Evolutionary conservation across 306 rosid genomes (phyloP).

Genomic region (Lagenaria siceraria): DNA sequence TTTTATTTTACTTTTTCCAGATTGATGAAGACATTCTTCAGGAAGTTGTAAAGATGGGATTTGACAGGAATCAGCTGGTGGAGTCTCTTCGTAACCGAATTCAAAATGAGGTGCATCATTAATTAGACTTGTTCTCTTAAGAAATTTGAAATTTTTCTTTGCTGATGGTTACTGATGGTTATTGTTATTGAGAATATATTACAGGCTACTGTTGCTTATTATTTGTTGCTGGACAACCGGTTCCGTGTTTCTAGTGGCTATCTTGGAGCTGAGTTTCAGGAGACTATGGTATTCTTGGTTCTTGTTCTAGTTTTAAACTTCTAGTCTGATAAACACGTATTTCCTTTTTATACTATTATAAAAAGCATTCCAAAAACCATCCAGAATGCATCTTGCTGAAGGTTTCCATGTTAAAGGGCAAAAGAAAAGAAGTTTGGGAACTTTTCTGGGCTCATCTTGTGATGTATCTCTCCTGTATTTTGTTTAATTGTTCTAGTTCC

Average conservation of each 20-base stretch:
- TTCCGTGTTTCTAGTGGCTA: slow-evolving; percentile 85
- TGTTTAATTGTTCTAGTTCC: not conserved
- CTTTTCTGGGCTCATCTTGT: not conserved
- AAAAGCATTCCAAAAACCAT: not conserved
- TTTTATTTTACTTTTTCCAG: slow-evolving; percentile 22
- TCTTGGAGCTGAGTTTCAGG: slow-evolving; percentile 97
- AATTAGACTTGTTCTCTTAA: slow-evolving; percentile 2
- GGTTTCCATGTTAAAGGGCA: not conserved
- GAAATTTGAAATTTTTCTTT: not conserved
- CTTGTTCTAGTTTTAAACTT: not conserved
- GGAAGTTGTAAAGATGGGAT: slow-evolving; percentile 85
- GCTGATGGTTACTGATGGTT: not conserved
- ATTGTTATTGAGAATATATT: slow-evolving; percentile 20
- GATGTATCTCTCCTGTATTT: not conserved
- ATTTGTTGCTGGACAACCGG: slow-evolving; percentile 80
- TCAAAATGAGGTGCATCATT: slow-evolving; percentile 66
- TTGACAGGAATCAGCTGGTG: slow-evolving; percentile 62
- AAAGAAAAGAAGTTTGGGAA: not conserved
- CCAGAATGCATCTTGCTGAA: not conserved
- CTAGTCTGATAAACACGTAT: not conserved
- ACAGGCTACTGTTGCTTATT: slow-evolving; percentile 98
- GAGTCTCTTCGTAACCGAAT: slow-evolving; percentile 80
- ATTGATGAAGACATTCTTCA: slow-evolving; percentile 89
- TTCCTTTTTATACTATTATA: not conserved
- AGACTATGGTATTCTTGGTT: slow-evolving; percentile 49